These are phyloP conservation scores for Suillus luteus DNA, from an alignment of 768 basidiomycete genomes.

Conservation along the genomic window DNA sequence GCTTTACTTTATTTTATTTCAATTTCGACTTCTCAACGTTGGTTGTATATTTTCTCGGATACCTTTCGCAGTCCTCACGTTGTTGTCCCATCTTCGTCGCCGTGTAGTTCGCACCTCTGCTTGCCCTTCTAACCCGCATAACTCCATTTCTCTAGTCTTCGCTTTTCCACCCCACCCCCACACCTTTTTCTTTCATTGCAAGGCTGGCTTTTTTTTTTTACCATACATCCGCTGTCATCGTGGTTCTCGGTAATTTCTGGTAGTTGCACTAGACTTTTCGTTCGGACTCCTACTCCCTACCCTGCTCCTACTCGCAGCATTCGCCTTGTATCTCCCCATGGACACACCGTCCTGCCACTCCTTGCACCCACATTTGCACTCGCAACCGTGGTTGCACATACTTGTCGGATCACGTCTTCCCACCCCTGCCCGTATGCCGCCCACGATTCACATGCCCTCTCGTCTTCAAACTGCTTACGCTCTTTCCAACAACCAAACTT, in stretches of 20 bases:
- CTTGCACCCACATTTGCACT: slow-evolving; percentile 33
- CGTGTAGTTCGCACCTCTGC: slow-evolving; percentile 33
- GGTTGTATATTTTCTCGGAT: slow-evolving; percentile 37
- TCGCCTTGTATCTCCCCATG: slow-evolving; percentile 16
- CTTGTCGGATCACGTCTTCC: slow-evolving; percentile 24
- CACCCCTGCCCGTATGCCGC: slow-evolving; percentile 19
- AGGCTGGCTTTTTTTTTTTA: slow-evolving; percentile 22
- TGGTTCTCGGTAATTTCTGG: slow-evolving; percentile 30
- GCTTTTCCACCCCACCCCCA: slow-evolving; percentile 20
- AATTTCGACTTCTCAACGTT: slow-evolving; percentile 34
- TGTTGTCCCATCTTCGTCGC: slow-evolving; percentile 33
- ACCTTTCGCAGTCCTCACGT: slow-evolving; percentile 29
- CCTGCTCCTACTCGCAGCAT: slow-evolving; percentile 24
- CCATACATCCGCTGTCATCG: slow-evolving; percentile 22
- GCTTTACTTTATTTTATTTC: slow-evolving; percentile 38
- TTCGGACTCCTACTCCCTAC: slow-evolving; percentile 22
- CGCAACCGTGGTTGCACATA: slow-evolving; percentile 19
- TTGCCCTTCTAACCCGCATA: slow-evolving; percentile 35
- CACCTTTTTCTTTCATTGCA: slow-evolving; percentile 26
- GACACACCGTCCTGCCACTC: slow-evolving; percentile 25
- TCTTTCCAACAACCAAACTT: slow-evolving; percentile 16
- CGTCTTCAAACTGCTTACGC: slow-evolving; percentile 10
- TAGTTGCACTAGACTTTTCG: slow-evolving; percentile 23
- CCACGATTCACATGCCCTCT: slow-evolving; percentile 17
- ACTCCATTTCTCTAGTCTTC: slow-evolving; percentile 26